Evolutionary conservation across 2,329 filamentous ascomycete genomes (phyloP).

Genomic region (Macrophomina pseudophaseolina): DNA sequence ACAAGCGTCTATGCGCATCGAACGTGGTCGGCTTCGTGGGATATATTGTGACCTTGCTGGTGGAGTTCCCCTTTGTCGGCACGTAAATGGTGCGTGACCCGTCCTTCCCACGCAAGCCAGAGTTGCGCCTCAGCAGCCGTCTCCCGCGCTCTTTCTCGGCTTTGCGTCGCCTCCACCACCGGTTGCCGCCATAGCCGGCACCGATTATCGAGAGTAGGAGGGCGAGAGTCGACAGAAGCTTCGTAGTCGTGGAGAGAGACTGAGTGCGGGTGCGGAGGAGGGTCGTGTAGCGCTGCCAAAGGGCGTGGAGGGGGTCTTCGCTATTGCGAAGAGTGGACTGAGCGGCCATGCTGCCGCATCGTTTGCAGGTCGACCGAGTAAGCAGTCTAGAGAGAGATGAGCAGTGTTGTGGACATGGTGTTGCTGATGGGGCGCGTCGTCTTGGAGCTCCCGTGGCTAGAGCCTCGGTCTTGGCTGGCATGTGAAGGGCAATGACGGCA

Average conservation of each 20-base stretch:
- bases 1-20: conserved; percentile 91
- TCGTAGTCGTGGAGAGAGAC: conserved; percentile 71
- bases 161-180: conserved; percentile 74
- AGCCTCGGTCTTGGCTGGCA: conserved; percentile 21
- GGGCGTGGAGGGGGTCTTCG: conserved; percentile 51
- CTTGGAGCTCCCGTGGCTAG: not conserved
- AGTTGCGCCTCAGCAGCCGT: conserved; percentile 86
- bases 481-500: conserved; percentile 21
- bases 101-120: conserved; percentile 90
- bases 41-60: conserved; percentile 88
- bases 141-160: conserved; percentile 83
- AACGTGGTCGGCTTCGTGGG: conserved; percentile 93
- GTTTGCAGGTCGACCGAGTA: conserved; percentile 8
- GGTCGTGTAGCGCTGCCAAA: conserved; percentile 56
- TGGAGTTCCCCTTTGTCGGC: conserved; percentile 78
- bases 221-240: conserved; percentile 75
- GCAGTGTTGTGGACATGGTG: conserved; percentile 11
- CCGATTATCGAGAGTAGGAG: conserved; percentile 80
- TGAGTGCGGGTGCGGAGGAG: conserved; percentile 59
- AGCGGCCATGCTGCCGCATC: conserved; percentile 68
- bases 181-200: conserved; percentile 76
- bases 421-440: not conserved
- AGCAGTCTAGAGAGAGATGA: conserved; percentile 1
- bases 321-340: conserved; percentile 75
- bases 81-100: conserved; percentile 95